Evolutionary conservation across 164 flowering plant species (phyloP), one percentile per base, ranked within the genome.

Genomic region (Liquidambar formosana): DNA sequence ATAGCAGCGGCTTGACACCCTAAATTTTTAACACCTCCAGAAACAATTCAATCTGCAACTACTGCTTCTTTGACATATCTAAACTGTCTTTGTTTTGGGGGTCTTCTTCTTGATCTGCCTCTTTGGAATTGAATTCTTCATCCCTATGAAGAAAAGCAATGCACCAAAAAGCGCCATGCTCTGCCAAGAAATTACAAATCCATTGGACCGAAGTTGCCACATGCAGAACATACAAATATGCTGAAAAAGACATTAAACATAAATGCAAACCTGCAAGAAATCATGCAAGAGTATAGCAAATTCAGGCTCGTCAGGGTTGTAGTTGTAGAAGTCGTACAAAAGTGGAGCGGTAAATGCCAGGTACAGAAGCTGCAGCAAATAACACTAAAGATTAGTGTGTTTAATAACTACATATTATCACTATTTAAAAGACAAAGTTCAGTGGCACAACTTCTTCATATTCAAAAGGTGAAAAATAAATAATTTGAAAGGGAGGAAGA

Each of bases 121-220:
- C 77, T 68, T 78, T 21, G 77, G 58, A 44, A 79, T 68, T 25
- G 80, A 66, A 75, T 76, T 82, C 80, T 86, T 86, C 87, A 86
- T 86, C 23, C 84, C 89, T 0, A 80, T 43, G 70, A 83, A 85
- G 61, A 68, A 81, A 8, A 85, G 71, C 76, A 85, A 58, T 45
- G 87, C 85, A 48, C 89, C 89, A 68, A 77, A 68, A 4, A 80
- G 74, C 10, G 89, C 87, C 43, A 75, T 21, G 43, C 74, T 57
- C 89, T 85, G 81, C 64, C 18, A 71, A 60, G 33, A 58, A 45
- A 23, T 28, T 14, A 33, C n/a, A 66, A 57, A 28, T 10, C 18
- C 10, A 33, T 10, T 13, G 53, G 53, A 21, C 18, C 43, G n/a
- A 63, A 4, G 27, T 33, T 22, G 10, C 13, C 23, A 22, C 15